These are phyloP conservation scores for Coemansia sp. DNA, from an alignment of 192 early-diverging fungal genomes.

Conservation along the genomic window DNA sequence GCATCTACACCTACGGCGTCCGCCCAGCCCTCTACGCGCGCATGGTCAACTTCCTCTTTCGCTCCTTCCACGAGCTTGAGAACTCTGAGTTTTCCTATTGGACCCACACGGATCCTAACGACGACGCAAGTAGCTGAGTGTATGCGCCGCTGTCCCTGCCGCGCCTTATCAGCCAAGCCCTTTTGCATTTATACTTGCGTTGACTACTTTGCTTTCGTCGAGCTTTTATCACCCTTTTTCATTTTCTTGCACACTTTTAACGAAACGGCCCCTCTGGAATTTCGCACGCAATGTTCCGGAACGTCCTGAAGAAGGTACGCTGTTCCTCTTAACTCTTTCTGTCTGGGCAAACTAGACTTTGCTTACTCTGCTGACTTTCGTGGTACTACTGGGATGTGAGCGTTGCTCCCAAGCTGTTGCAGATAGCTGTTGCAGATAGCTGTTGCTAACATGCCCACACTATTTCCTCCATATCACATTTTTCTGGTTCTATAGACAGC, in stretches of 20 bases:
- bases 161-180: not conserved
- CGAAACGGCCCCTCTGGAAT: not conserved
- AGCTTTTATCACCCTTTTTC: conserved; percentile 1
- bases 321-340: not conserved
- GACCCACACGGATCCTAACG: conserved; percentile 36
- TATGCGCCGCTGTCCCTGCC: not conserved
- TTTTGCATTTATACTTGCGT: not conserved
- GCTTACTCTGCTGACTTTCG: not conserved
- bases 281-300: conserved; percentile 11
- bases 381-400: not conserved
- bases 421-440: not conserved
- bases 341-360: not conserved
- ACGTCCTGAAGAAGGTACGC: conserved; percentile 10
- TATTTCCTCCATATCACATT: not conserved
- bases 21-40: conserved; percentile 63
- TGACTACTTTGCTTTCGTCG: conserved; percentile 2
- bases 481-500: conserved; percentile 14
- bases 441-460: not conserved
- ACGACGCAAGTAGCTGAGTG: not conserved
- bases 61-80: conserved; percentile 55
- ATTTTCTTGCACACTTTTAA: conserved; percentile 2
- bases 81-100: conserved; percentile 50
- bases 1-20: conserved; percentile 77
- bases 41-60: conserved; percentile 58
- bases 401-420: not conserved